Conservation (phyloP, 805 yeast genomes). For the Soucietia sequanensis region DNA sequence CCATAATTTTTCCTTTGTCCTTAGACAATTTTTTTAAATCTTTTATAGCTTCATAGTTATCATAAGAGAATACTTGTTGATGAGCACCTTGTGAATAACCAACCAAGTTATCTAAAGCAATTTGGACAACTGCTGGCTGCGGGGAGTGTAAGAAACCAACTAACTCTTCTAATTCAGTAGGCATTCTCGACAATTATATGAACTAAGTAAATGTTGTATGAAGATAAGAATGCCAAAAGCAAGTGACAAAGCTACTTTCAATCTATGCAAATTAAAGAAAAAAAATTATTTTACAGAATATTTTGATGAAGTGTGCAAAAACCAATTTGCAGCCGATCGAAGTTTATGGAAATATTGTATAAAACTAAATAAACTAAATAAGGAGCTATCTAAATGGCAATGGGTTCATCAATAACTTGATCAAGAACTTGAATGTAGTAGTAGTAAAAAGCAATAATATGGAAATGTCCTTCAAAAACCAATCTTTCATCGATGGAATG, state of each 20-base stretch:
- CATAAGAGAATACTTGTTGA: conserved; percentile 63
- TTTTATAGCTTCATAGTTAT: conserved; percentile 66
- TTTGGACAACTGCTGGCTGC: conserved; percentile 73
- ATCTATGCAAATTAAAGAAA: no score
- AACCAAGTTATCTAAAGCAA: conserved; percentile 81
- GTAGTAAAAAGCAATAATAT: conserved; percentile 37
- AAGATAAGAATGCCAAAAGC: no score
- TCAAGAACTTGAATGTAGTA: conserved; percentile 34
- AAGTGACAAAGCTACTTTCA: no score
- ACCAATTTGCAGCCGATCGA: no score
- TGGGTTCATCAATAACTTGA: conserved; percentile 10
- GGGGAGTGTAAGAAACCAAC: conserved; percentile 81
- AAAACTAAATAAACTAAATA: not conserved
- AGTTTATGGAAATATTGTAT: no score
- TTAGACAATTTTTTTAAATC: conserved; percentile 64
- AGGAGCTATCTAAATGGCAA: not conserved
- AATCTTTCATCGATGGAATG: conserved; percentile 38
- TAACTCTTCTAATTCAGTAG: conserved; percentile 49
- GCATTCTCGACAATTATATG: no score
- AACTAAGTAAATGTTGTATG: no score
- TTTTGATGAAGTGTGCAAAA: no score
- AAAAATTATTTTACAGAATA: no score
- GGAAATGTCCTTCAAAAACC: conserved; percentile 30
- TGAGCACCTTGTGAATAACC: conserved; percentile 76
- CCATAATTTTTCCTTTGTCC: conserved; percentile 53